Conservation (phyloP, 169 alveolate genomes). For the Eimeria zaria region DNA sequence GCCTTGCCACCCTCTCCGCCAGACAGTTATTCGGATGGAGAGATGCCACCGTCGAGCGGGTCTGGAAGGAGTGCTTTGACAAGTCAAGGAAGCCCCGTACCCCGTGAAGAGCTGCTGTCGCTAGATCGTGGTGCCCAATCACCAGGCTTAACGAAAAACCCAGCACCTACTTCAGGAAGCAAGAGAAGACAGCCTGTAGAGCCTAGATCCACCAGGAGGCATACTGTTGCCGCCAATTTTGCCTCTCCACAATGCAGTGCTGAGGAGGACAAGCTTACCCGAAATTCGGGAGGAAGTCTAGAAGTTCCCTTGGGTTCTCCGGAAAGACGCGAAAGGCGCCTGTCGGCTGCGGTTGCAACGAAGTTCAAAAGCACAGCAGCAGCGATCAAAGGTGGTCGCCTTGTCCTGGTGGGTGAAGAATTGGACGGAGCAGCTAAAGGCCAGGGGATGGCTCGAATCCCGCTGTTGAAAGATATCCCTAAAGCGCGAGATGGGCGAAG, state of each 20-base stretch:
- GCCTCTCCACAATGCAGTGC: background rate
- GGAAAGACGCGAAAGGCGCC: slow-evolving; percentile 37
- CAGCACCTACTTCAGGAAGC: background rate
- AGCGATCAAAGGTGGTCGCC: slow-evolving; percentile 47
- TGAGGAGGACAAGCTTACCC: background rate
- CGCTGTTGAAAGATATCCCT: slow-evolving; percentile 23
- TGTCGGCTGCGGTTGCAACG: background rate
- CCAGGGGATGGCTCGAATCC: slow-evolving; percentile 9
- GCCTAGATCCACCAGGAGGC: slow-evolving; percentile 46
- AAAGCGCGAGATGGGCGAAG: slow-evolving; percentile 27
- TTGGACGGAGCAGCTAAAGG: slow-evolving; percentile 16
- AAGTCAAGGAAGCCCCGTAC: background rate
- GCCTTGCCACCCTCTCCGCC: slow-evolving; percentile 65
- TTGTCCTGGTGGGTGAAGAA: slow-evolving; percentile 4
- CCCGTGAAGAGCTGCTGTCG: slow-evolving; percentile 16
- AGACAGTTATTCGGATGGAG: slow-evolving; percentile 9
- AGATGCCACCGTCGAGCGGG: background rate
- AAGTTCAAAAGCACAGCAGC: slow-evolving; percentile 28
- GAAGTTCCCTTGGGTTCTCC: background rate
- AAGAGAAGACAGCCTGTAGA: background rate
- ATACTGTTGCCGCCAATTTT: background rate
- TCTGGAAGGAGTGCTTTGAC: background rate
- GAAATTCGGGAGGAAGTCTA: background rate
- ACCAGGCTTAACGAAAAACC: background rate
- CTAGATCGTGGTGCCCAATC: background rate